Base-by-base conservation (phyloP, 805 yeast genomes). In the Suhomyces tanzawaensis region DNA sequence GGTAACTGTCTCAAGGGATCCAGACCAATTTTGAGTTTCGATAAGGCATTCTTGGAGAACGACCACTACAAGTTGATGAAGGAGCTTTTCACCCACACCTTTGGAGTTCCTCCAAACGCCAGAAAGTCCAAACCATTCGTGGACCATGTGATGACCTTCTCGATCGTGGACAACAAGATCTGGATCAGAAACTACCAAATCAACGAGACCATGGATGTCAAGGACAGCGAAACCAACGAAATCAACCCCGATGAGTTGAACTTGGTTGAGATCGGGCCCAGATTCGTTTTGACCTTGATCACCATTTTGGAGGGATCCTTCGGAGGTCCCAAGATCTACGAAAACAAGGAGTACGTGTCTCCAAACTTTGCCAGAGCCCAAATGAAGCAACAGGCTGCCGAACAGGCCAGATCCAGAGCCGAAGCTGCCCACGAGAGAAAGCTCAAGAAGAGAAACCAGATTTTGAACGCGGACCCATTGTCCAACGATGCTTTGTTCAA, bases 141-240 rank as follows among this genome's bases (percentile, higher is more conserved):
- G 44, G 99, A 93, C 63, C 98, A 90, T 56, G 96, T 93, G 18
- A 78, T 90, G 83, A 82, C 96, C 7, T 89, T 93, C 58, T 79
- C 90, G 46, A 80, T 91, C 39, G 95, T 89, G 19, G 99, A 93
- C 64, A 84, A 84, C 56, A 90, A 90, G 67, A 76, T 93, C 41
- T 93, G 99, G 99, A 78, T 90, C 42, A 81, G 99, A 67, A 90
- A 89, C 65, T 93, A 83, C 60, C 98, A 93, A 69, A 88, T 93
- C 49, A 71, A 79, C 44, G 88, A 82, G 50, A 62, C 71, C 29
- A 79, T 77, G 57, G 74, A 79, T 39, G 77, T 75, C 32, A 82
- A 77, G 43, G 81, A 80, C 41, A 69, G 70, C 34, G 81, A 72
- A 40, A 45, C 46, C 34, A 64, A 61, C 28, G 64, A 63, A n/a